These are phyloP conservation scores for Pseudopediastrum boryanum DNA, from an alignment of 139 green algal species.

Conservation along the genomic window DNA sequence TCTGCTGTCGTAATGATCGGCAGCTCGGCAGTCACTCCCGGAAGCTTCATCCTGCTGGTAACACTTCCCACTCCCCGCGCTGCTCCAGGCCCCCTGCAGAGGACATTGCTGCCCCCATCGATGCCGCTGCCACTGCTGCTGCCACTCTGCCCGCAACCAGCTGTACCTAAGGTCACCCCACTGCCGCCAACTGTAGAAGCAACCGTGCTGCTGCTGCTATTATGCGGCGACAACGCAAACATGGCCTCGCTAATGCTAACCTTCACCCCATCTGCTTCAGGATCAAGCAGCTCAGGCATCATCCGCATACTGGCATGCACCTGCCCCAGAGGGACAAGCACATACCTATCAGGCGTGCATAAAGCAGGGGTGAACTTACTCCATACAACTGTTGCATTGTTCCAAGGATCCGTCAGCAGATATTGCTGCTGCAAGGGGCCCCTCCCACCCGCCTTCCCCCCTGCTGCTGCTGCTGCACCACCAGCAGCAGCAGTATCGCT, in stretches of 20 bases:
- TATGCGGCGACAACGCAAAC: conserved; percentile 5
- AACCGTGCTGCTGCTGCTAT: background rate
- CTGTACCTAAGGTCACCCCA: background rate
- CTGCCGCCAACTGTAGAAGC: background rate
- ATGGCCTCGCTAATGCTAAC: conserved; percentile 21
- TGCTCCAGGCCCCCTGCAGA: background rate
- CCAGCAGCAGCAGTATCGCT: background rate
- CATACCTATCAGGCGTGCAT: conserved; percentile 37
- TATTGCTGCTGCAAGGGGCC: conserved; percentile 4
- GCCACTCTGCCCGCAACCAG: conserved; percentile 4
- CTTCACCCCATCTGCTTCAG: conserved; percentile 14
- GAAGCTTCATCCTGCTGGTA: conserved; percentile 1
- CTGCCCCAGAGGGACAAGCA: conserved; percentile 38
- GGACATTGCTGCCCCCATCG: background rate
- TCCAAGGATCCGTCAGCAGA: conserved; percentile 11
- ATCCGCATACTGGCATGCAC: conserved; percentile 35
- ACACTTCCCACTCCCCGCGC: background rate
- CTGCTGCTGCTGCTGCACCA: background rate
- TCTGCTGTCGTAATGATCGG: conserved; percentile 36
- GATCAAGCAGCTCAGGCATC: conserved; percentile 42
- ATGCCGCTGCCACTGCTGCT: conserved; percentile 1
- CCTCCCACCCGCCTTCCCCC: background rate
- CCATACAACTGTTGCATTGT: conserved; percentile 27
- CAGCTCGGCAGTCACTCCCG: conserved; percentile 24
- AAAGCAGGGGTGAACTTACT: conserved; percentile 34